phyloP scores from a whole-genome alignment of 108 stramenopile species.

The Fragilaria crotonensis region DNA sequence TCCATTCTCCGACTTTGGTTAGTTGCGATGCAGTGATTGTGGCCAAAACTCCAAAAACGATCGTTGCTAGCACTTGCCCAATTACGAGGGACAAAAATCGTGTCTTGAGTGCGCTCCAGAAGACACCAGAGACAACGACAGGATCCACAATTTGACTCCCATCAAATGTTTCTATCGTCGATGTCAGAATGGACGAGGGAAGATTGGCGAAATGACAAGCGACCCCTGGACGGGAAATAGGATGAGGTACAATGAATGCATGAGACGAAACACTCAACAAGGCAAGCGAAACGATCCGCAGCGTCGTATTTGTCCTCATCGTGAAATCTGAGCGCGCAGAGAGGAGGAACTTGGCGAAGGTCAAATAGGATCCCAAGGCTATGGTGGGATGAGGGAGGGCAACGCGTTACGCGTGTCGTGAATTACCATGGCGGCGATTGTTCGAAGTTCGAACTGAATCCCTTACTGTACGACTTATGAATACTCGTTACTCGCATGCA shows the following conservation, averaged over 20 bases:
- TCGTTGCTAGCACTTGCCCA: slow-evolving; percentile 43
- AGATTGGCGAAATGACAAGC: neutral
- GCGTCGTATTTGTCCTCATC: neutral
- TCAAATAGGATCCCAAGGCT: neutral
- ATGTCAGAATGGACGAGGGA: neutral
- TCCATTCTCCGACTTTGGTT: slow-evolving; percentile 14
- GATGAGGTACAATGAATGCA: neutral
- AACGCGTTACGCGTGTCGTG: neutral
- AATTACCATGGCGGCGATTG: neutral
- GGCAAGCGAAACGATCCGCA: neutral
- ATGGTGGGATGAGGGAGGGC: neutral
- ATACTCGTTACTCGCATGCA: too few relatives aligned
- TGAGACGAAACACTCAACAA: neutral
- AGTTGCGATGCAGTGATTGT: slow-evolving; percentile 29
- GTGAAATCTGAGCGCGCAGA: neutral
- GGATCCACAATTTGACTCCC: slow-evolving; percentile 48
- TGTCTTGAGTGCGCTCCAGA: slow-evolving; percentile 38
- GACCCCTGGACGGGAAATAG: neutral
- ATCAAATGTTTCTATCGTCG: slow-evolving; percentile 37
- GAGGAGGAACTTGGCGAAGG: neutral
- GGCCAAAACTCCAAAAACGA: slow-evolving; percentile 35
- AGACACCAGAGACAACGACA: slow-evolving; percentile 51
- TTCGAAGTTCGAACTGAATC: neutral
- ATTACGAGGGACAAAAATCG: slow-evolving; percentile 37
- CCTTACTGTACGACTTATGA: too few relatives aligned